Evolutionary conservation across 306 rosid species (phyloP).

Genomic region (Carpinus viminea): DNA sequence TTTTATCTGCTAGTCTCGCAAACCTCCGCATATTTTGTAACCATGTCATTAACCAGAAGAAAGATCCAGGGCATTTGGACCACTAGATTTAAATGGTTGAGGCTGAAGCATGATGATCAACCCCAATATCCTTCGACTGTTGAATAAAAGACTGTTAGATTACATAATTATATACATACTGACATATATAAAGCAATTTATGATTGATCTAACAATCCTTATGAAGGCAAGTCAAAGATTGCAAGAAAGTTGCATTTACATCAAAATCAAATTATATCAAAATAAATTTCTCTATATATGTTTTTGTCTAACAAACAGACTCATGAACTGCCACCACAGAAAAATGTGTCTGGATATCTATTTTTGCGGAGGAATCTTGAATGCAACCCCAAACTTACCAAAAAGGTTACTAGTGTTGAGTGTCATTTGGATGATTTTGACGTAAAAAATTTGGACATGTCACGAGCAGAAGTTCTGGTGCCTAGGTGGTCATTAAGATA

Average conservation of each 20-base stretch:
- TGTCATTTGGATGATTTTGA: neutral
- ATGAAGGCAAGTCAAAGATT: neutral
- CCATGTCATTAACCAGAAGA: neutral
- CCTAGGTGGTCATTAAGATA: neutral
- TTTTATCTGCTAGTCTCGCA: neutral
- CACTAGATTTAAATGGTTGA: neutral
- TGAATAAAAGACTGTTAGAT: neutral
- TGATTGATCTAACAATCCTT: neutral
- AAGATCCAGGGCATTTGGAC: neutral
- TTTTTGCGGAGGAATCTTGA: neutral
- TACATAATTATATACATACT: neutral
- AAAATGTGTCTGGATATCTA: neutral
- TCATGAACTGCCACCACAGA: neutral
- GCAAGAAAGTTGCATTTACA: neutral
- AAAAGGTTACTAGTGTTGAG: neutral
- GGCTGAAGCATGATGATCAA: neutral
- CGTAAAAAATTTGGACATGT: neutral
- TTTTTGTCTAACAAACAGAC: neutral
- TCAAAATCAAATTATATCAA: neutral
- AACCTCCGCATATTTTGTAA: neutral
- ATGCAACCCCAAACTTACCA: neutral
- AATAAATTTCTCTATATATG: neutral
- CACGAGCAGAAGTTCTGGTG: neutral
- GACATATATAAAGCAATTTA: neutral
- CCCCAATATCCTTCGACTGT: neutral